These are phyloP conservation scores for Fusarium torulosum DNA, from an alignment of 2,329 filamentous ascomycete species.

Conservation along the genomic window DNA sequence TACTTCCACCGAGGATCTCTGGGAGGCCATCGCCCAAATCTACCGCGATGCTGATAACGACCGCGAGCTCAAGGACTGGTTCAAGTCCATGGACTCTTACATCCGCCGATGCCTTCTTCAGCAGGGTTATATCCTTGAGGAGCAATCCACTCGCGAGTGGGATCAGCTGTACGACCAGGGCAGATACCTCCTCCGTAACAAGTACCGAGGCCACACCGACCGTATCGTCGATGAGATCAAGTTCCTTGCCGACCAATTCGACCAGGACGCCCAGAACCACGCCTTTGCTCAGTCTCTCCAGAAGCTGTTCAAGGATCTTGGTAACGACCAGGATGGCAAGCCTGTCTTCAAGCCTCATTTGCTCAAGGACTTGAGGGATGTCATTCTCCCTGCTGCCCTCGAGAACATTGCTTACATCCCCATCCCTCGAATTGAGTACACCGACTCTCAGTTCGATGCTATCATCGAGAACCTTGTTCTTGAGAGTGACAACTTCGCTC, in stretches of 20 bases:
- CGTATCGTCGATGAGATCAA: slow-evolving; percentile 90
- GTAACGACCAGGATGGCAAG: slow-evolving; percentile 87
- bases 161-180: slow-evolving; percentile 87
- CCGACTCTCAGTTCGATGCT: slow-evolving; percentile 84
- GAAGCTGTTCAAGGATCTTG: slow-evolving; percentile 89
- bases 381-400: slow-evolving; percentile 86
- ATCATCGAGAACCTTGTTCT: slow-evolving; percentile 95
- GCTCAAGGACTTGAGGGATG: slow-evolving; percentile 86
- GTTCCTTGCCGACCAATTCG: slow-evolving; percentile 90
- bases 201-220: slow-evolving; percentile 88
- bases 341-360: slow-evolving; percentile 92
- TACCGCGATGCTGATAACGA: slow-evolving; percentile 90
- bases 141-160: slow-evolving; percentile 84
- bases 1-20: slow-evolving; percentile 88
- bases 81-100: slow-evolving; percentile 81
- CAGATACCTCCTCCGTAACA: slow-evolving; percentile 86
- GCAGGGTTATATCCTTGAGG: slow-evolving; percentile 90
- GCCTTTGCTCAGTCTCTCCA: slow-evolving; percentile 80
- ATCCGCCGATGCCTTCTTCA: slow-evolving; percentile 87
- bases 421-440: slow-evolving; percentile 93
- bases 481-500: slow-evolving; percentile 96
- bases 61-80: slow-evolving; percentile 89
- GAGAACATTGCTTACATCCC: slow-evolving; percentile 91
- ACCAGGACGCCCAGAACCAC: slow-evolving; percentile 87
- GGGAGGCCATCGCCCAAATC: slow-evolving; percentile 85